Evolutionary conservation across 2,329 filamentous ascomycete genomes (phyloP), one percentile per base, ranked within the genome.

Genomic region (Ascochyta lentis): DNA sequence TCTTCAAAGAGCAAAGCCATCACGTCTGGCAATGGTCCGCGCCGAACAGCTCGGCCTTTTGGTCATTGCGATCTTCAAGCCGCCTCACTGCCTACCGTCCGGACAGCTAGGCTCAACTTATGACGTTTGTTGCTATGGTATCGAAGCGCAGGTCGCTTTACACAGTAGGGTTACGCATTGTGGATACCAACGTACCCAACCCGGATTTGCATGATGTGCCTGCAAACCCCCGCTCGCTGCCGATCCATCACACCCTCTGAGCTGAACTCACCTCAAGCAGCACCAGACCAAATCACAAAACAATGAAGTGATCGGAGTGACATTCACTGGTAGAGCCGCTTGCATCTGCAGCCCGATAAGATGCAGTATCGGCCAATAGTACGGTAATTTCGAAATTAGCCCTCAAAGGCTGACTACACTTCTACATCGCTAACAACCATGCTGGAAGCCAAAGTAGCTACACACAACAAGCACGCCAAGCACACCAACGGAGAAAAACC

Each of bases 31-130:
- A 24, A 9, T 9, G 22, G 45, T 46, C 24, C 39, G 16, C 33
- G 16, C 27, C 27, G 26, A 33, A 37, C 24, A 15, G 16, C 33
- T 51, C 48, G 47, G 53, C 27, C 33, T 31, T 43, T 48, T 31
- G 29, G 24, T 46, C 37, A 56, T 56, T 56, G 31, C 15, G 53
- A 56, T 56, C 53, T 27, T 33, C 53, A 37, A 34, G 26, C 33
- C 42, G 53, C 53, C 42, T 51, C 53, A 56, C 38, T 31, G 19
- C 29, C 23, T 31, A 10, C 34, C 35, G 39, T 42, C 33, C 27
- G 7, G 24, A 16, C 27, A 26, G 8, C 13, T 34, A 46, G 38
- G 19, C 43, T 33, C 26, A 26, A 34, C 19, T 34, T 19, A 19
- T 19, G 38, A 43, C 41, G 24, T 27, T n/a, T 39, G 42, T 47